These are phyloP conservation scores for Trichoderma harzianum DNA, from an alignment of 2,329 filamentous ascomycete species.

Conservation along the genomic window DNA sequence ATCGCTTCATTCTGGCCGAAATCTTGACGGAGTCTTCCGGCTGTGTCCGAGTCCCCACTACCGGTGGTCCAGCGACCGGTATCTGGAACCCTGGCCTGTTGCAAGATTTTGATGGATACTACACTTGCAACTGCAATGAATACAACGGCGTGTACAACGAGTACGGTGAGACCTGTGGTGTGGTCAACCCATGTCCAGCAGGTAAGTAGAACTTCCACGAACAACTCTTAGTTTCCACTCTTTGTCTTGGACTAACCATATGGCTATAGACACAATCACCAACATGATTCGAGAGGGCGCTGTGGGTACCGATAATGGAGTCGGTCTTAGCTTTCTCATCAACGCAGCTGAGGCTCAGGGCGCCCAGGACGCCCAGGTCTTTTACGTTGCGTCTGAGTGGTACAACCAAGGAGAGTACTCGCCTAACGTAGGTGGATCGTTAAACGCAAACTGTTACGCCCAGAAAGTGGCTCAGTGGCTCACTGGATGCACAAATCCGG, in stretches of 20 bases:
- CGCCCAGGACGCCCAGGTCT: not conserved
- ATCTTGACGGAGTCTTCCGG: not conserved
- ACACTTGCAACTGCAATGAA: not conserved
- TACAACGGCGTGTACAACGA: not conserved
- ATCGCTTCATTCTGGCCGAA: not conserved
- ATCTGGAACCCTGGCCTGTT: not conserved
- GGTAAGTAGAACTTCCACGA: not conserved
- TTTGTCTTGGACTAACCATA: not conserved
- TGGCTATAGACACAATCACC: not conserved
- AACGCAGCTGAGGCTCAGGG: not conserved
- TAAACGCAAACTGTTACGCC: not conserved
- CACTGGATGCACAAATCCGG: not conserved
- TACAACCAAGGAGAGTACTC: not conserved
- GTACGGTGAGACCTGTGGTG: not conserved
- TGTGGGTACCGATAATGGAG: not conserved
- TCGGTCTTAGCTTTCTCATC: not conserved
- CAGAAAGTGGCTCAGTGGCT: not conserved
- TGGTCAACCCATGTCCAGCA: not conserved
- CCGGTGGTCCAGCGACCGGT: not conserved
- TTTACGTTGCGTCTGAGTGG: not conserved
- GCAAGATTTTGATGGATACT: not conserved
- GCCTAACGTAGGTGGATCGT: not conserved
- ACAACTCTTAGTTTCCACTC: not conserved
- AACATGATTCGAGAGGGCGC: not conserved
- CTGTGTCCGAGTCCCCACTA: not conserved